Percentiles rank a stretch among this genome's conserved stretches.
phyloP scores from a whole-genome alignment of 345 rosid genomes.

The Theobroma cacao region DNA sequence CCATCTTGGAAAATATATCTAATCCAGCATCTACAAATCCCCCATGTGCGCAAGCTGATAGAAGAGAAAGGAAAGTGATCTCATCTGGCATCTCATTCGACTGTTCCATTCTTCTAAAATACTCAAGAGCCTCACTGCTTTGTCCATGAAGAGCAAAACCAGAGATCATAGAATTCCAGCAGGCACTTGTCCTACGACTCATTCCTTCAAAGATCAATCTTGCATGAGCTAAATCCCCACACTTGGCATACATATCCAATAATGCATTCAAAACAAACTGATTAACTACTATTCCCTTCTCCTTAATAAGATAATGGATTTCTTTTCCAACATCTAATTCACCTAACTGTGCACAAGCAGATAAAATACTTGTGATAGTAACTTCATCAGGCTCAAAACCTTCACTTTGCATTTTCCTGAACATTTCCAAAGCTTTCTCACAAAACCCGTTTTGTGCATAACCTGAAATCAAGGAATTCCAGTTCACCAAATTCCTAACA shows the following conservation, averaged over 20 bases:
- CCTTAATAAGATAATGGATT: slow-evolving; percentile 43
- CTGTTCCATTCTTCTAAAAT: slow-evolving; percentile 55
- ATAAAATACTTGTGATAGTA: slow-evolving; percentile 52
- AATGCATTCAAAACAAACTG: slow-evolving; percentile 55
- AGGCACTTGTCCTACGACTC: slow-evolving; percentile 37
- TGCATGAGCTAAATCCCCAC: slow-evolving; percentile 64
- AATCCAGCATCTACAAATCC: slow-evolving; percentile 63
- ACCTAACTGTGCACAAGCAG: slow-evolving; percentile 78
- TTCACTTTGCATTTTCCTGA: slow-evolving; percentile 47
- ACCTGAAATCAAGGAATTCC: slow-evolving; percentile 75
- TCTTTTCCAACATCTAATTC: slow-evolving; percentile 56
- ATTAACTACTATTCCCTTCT: slow-evolving; percentile 41
- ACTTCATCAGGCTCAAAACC: slow-evolving; percentile 65
- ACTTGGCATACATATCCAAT: slow-evolving; percentile 76
- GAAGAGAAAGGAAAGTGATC: slow-evolving; percentile 53
- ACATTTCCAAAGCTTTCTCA: slow-evolving; percentile 54
- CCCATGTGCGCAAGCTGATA: slow-evolving; percentile 76
- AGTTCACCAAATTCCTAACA: slow-evolving; percentile 53
- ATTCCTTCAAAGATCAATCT: slow-evolving; percentile 53
- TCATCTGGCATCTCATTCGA: slow-evolving; percentile 48
- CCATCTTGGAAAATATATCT: slow-evolving; percentile 59
- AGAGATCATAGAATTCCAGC: slow-evolving; percentile 81
- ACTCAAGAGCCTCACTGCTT: slow-evolving; percentile 52
- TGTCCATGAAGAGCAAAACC: slow-evolving; percentile 63
- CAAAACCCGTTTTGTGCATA: slow-evolving; percentile 59